These are phyloP conservation scores for Sanghuangporus sanghuang DNA, from an alignment of 1,284 basidiomycete species.

Conservation along the genomic window DNA sequence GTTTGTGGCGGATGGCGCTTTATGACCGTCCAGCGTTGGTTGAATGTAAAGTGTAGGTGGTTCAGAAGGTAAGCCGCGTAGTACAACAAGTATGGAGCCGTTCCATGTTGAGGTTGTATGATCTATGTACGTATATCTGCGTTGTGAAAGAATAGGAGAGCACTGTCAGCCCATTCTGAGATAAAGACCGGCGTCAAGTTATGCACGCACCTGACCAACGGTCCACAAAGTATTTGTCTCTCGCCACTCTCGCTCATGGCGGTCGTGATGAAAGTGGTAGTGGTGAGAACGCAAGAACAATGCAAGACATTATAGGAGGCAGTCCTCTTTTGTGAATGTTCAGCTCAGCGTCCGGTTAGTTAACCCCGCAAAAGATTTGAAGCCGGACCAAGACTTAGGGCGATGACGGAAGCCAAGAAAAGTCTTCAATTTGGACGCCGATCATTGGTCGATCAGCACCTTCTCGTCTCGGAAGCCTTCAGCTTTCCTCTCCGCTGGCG, in stretches of 20 bases:
- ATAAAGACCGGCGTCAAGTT: not conserved
- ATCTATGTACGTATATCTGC: constrained; percentile 21
- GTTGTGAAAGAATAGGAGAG: not conserved
- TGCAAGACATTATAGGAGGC: not conserved
- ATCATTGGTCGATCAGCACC: not conserved
- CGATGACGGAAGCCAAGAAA: not conserved
- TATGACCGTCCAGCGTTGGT: not conserved
- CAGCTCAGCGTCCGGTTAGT: not conserved
- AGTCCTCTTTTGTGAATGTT: not conserved
- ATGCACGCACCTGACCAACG: constrained; percentile 15
- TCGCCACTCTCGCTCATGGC: not conserved
- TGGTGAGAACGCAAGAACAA: not conserved
- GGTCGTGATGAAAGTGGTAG: not conserved
- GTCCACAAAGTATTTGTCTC: constrained; percentile 15
- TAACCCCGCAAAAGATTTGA: not conserved
- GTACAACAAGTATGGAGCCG: constrained; percentile 20
- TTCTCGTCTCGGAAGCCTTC: not conserved
- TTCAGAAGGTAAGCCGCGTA: not conserved
- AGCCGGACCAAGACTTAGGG: not conserved
- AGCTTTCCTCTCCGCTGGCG: too few species aligned
- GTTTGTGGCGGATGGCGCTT: not conserved
- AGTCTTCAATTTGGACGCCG: not conserved
- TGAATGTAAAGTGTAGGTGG: not conserved
- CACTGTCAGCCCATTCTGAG: not conserved
- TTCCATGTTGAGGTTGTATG: constrained; percentile 16